Conservation (phyloP, 805 yeast species). For the Saccharomycopsis oosterbeekiorum region DNA sequence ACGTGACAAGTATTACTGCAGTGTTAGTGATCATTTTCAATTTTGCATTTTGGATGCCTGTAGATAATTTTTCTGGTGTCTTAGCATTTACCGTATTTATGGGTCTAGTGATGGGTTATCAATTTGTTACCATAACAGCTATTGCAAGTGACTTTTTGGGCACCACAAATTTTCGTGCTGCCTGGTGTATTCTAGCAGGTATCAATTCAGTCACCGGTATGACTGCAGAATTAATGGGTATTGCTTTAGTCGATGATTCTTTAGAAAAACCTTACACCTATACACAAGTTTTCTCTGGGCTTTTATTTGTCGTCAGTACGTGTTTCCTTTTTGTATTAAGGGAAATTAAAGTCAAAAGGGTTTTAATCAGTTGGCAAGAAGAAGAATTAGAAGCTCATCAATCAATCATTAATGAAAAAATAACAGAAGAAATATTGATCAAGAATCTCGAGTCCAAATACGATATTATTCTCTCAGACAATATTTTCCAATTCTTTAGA, state of each 20-base stretch:
- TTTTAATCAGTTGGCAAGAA: slow-evolving; percentile 21
- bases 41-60: slow-evolving; percentile 41
- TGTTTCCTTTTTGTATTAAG: slow-evolving; percentile 28
- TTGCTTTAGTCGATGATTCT: slow-evolving; percentile 30
- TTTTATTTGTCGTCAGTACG: slow-evolving; percentile 25
- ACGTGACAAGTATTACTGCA: slow-evolving; percentile 32
- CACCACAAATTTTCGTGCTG: slow-evolving; percentile 29
- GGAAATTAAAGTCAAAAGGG: slow-evolving; percentile 27
- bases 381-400: neutral
- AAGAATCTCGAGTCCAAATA: neutral
- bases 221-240: slow-evolving; percentile 46
- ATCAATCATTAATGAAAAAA: neutral
- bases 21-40: slow-evolving; percentile 29
- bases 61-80: slow-evolving; percentile 32
- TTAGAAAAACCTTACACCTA: slow-evolving; percentile 26
- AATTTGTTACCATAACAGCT: slow-evolving; percentile 32
- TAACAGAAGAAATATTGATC: neutral
- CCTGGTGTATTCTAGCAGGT: slow-evolving; percentile 29
- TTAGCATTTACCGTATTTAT: slow-evolving; percentile 33
- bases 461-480: neutral
- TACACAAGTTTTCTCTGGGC: slow-evolving; percentile 33
- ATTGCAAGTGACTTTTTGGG: slow-evolving; percentile 34
- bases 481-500: neutral
- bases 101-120: slow-evolving; percentile 38
- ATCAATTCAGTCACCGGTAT: slow-evolving; percentile 28